Base-by-base conservation (phyloP, 805 yeast genomes). In the Citeromyces matritensis region DNA sequence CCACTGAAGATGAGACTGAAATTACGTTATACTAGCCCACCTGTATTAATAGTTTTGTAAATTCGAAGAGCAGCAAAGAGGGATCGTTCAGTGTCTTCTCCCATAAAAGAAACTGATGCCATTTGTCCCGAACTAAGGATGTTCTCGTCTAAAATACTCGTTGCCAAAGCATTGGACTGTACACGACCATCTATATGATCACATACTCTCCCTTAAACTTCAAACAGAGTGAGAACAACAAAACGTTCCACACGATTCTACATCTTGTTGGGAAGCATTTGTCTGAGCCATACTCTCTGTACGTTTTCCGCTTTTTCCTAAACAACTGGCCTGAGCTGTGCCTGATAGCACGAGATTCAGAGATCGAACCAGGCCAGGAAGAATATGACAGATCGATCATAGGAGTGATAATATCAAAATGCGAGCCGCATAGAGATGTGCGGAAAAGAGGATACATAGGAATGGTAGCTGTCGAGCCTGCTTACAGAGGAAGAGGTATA, bases 201-300 rank as follows among this genome's bases (percentile, higher is more conserved):
- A 14, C 29, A n/a, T 26, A 26, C 29, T 15, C 15, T 15, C 29
- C 29, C 29, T 26, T 26, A 19, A 21, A 11, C 13, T 29, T n/a
- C 26, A 29, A 15, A 10, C 33, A 9, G 27, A 32, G 15, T 12
- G 10, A 6, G 12, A 45, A 48, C n/a, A 48, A 49, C 32, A 24
- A 43, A 3, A 71, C 77, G 37, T 62, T 77, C 37, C 48, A 57
- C 9, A 62, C 60, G 19, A 57, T 79, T 9, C 65, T 69, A 42
- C 45, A 47, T 8, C 60, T 88, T 30, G 75, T 88, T 8, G 69
- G 77, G 26, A 60, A 58, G 8, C 91, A 86, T 49, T 59, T 91
- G 26, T 77, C 91, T 19, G 98, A 91, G 51, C 97, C 98, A 0
- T 91, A 91, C 49, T 86, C 96, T 4, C 68, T 83, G 12, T 91